Percentiles rank a stretch among this genome's conserved stretches.
These are phyloP conservation scores for Tricholoma sp. DNA, from an alignment of 768 basidiomycete species.

Conservation along the genomic window DNA sequence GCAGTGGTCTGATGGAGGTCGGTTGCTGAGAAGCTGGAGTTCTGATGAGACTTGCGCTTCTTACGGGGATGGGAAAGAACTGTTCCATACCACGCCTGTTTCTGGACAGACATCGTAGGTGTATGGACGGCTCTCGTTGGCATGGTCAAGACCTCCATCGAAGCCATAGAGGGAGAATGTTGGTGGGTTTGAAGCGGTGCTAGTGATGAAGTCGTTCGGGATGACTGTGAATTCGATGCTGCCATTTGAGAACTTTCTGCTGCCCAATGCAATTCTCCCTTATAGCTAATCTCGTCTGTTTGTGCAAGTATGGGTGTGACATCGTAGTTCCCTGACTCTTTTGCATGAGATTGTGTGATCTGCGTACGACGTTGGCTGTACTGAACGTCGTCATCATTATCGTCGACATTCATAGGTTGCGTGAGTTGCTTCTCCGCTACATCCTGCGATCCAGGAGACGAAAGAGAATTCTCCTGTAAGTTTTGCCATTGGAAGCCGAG, in stretches of 20 bases:
- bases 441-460: constrained; percentile 33
- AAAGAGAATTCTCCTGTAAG: constrained; percentile 14
- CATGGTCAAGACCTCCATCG: background rate
- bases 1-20: background rate
- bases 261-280: background rate
- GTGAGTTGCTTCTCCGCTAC: constrained; percentile 48
- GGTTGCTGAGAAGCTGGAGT: background rate
- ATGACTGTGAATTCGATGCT: background rate
- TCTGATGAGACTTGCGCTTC: background rate
- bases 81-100: constrained; percentile 32
- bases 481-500: background rate
- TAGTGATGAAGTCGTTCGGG: background rate
- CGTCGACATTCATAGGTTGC: constrained; percentile 26
- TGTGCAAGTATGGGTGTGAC: background rate
- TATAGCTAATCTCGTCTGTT: background rate
- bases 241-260: background rate
- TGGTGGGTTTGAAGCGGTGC: background rate
- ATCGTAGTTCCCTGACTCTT: background rate
- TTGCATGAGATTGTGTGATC: background rate
- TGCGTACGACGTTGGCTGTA: background rate
- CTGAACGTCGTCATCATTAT: background rate
- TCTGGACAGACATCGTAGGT: constrained; percentile 14
- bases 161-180: background rate
- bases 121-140: background rate
- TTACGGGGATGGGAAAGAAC: constrained; percentile 6